Evolutionary conservation across 1,284 basidiomycete genomes (phyloP), one percentile per base, ranked within the genome.

Genomic region (Cutaneotrichosporon sp.): DNA sequence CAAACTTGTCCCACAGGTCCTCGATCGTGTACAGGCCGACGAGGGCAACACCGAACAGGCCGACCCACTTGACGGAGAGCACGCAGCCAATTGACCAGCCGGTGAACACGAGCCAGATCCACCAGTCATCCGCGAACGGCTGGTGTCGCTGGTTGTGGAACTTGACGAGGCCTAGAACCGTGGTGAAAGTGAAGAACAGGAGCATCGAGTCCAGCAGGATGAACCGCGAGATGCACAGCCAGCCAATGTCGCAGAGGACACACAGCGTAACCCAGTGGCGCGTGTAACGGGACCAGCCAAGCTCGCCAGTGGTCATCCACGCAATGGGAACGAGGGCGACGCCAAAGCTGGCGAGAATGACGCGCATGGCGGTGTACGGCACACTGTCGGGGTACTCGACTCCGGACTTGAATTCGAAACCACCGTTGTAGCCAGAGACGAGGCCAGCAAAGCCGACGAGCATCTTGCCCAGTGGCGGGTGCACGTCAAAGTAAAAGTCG

Each of bases 401-500:
- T 3, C 96, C 97, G 64, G 92, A 95, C 80, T 96, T 93, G 84
- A 97, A 99, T 66, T 97, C 96, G 73, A 92, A 99, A 30, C 83
- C 80, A 21, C 96, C 96, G 70, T 95, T 86, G 79, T 97, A 99
- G 55, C 97, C 96, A 5, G 92, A 86, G 66, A 99, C 81, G 60
- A 94, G 83, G 26, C 97, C 96, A 2, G 90, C 92, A 21, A 99
- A 85, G 6, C 93, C 96, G 61, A 99, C 96, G 62, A 99, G 86
- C 93, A 99, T 98, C 84, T 99, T 99, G 26, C 97, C 96, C 40
- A 99, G 85, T 0, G 96, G 96, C 2, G 96, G 96, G 76, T 99
- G 96, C n/a, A 97, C 94, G 76, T 82, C 81, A 65, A 82, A 82
- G 71, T 82, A 82, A 66, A 81, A 82, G 65, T 82, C 81, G 59